Percentiles rank a stretch among this genome's conserved stretches.
phyloP scores from a whole-genome alignment of 2,329 filamentous ascomycete genomes.

The Aspergillus quadricinctus region DNA sequence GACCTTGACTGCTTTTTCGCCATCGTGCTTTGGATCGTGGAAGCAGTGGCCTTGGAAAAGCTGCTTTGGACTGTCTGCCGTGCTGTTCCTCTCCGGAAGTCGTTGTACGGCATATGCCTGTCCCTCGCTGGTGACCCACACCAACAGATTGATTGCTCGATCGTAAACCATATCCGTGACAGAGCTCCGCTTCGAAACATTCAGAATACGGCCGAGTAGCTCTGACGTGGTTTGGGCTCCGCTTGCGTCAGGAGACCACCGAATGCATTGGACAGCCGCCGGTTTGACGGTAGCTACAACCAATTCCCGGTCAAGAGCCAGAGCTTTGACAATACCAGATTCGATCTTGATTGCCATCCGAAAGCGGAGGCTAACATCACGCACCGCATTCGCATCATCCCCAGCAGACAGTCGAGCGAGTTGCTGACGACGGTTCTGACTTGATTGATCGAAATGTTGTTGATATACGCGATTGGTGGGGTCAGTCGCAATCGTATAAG shows the following conservation, averaged over 20 bases:
- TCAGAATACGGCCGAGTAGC: conserved; percentile 78
- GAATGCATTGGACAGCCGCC: conserved; percentile 92
- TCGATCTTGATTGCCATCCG: conserved; percentile 98
- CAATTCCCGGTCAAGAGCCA: conserved; percentile 88
- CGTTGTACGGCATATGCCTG: conserved; percentile 88
- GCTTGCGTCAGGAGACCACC: conserved; percentile 79
- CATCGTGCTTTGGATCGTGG: conserved; percentile 62
- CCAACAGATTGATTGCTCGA: conserved; percentile 89
- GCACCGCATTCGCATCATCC: conserved; percentile 76
- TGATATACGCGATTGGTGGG: conserved; percentile 79
- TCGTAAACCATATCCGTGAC: conserved; percentile 88
- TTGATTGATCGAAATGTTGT: conserved; percentile 61
- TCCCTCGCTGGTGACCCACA: conserved; percentile 87
- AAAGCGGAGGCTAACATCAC: conserved; percentile 86
- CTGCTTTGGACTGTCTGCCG: conserved; percentile 50
- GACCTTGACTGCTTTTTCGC: conserved; percentile 63
- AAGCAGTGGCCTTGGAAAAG: conserved; percentile 91
- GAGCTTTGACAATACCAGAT: conserved; percentile 80
- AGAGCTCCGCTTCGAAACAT: conserved; percentile 72
- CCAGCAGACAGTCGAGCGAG: conserved; percentile 56
- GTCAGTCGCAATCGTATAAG: conserved; percentile 86
- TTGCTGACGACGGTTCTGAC: conserved; percentile 44
- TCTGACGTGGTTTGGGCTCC: conserved; percentile 88
- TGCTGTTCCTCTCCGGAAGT: conserved; percentile 38
- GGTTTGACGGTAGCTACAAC: conserved; percentile 89